phyloP scores from a whole-genome alignment of 352 stramenopile species.

The Globisporangium uncinulatum region DNA sequence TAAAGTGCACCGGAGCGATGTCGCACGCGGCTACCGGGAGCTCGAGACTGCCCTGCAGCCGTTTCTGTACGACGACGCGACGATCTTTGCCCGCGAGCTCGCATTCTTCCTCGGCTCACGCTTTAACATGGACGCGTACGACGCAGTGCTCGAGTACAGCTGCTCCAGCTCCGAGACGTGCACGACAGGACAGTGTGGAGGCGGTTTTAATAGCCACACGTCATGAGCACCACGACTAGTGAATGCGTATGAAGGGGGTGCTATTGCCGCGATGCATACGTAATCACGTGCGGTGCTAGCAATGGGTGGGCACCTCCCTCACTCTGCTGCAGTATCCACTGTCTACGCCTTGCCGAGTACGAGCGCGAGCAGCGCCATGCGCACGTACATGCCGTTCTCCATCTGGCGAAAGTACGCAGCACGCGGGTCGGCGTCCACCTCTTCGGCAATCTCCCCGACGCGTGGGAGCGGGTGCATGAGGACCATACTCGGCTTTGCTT shows the following conservation, averaged over 20 bases:
- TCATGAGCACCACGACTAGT: not conserved
- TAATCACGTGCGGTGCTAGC: not conserved
- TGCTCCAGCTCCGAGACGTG: conserved; percentile 40
- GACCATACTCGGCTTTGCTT: conserved; percentile 90
- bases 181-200: conserved; percentile 29
- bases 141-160: conserved; percentile 54
- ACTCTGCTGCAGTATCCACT: not conserved
- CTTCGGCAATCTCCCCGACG: conserved; percentile 95
- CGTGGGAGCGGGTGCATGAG: conserved; percentile 98
- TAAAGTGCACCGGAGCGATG: conserved; percentile 31
- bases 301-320: not conserved
- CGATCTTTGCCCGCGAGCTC: conserved; percentile 55
- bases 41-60: conserved; percentile 42
- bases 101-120: conserved; percentile 58
- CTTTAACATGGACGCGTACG: conserved; percentile 66
- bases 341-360: conserved; percentile 83
- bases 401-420: conserved; percentile 97
- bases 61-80: conserved; percentile 61
- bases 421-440: conserved; percentile 94
- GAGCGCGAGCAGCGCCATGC: conserved; percentile 97
- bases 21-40: conserved; percentile 32
- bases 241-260: not conserved
- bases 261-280: no score
- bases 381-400: conserved; percentile 98
- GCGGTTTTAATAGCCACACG: not conserved